Conservation (phyloP, 306 rosid genomes). For the Prunus mongolica region DNA sequence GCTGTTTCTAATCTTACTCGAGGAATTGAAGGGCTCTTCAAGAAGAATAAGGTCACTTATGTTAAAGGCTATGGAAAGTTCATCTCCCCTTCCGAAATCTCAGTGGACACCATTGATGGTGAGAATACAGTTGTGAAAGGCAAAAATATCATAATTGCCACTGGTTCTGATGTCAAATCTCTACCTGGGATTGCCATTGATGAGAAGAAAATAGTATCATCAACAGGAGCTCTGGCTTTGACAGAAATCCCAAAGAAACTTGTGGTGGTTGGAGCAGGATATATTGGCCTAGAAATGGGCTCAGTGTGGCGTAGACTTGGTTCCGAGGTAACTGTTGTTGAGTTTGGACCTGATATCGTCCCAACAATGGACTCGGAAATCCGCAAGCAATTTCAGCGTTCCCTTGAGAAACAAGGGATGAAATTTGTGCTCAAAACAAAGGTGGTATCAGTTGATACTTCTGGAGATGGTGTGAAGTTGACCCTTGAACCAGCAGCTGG, state of each 20-base stretch:
- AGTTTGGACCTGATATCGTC: constrained; percentile 88
- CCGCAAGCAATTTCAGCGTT: constrained; percentile 90
- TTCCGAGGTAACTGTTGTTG: constrained; percentile 87
- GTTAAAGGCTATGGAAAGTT: constrained; percentile 94
- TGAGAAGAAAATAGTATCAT: constrained; percentile 91
- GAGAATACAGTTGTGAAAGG: constrained; percentile 76
- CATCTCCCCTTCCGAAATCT: constrained; percentile 77
- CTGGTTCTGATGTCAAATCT: constrained; percentile 96
- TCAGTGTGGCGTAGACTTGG: constrained; percentile 97
- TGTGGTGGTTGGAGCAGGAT: constrained; percentile 93
- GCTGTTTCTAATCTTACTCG: constrained; percentile 79
- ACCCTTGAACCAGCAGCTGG: constrained; percentile 95
- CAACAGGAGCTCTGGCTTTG: constrained; percentile 91
- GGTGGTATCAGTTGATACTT: constrained; percentile 84
- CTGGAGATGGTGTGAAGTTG: constrained; percentile 86
- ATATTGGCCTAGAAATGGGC: constrained; percentile 98
- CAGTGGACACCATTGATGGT: constrained; percentile 77
- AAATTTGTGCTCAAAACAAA: constrained; percentile 89
- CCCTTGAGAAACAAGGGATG: constrained; percentile 96
- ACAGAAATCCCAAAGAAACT: constrained; percentile 87
- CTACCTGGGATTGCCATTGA: constrained; percentile 85
- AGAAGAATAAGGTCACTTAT: constrained; percentile 94
- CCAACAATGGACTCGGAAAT: constrained; percentile 91
- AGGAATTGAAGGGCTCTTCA: constrained; percentile 94
- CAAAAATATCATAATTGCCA: constrained; percentile 83